phyloP scores from a whole-genome alignment of 2,329 filamentous ascomycete genomes.

The Fusarium keratoplasticum region DNA sequence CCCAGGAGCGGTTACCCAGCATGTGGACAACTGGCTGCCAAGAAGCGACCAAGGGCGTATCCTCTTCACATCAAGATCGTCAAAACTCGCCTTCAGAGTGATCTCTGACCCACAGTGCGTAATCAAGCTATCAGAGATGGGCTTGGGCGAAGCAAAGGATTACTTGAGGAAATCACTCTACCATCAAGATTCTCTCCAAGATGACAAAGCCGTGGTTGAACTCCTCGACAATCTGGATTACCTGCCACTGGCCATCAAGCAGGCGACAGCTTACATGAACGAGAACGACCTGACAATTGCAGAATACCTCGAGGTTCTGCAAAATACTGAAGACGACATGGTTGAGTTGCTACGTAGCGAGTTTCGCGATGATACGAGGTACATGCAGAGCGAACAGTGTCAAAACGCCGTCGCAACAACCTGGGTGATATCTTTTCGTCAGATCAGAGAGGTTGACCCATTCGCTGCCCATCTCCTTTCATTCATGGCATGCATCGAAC shows the following conservation, averaged over 20 bases:
- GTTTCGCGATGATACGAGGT: slow-evolving; percentile 48
- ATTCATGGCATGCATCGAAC: slow-evolving; percentile 56
- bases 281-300: slow-evolving; percentile 35
- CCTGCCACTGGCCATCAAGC: slow-evolving; percentile 52
- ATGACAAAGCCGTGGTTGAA: slow-evolving; percentile 32
- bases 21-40: slow-evolving; percentile 45
- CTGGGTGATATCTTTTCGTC: slow-evolving; percentile 55
- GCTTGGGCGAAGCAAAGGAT: slow-evolving; percentile 30
- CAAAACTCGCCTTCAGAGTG: slow-evolving; percentile 30
- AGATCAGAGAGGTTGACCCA: slow-evolving; percentile 46
- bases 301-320: slow-evolving; percentile 51
- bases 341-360: slow-evolving; percentile 31
- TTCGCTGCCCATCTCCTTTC: slow-evolving; percentile 52
- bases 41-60: slow-evolving; percentile 46
- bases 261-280: slow-evolving; percentile 56
- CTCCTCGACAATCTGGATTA: slow-evolving; percentile 40
- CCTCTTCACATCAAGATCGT: slow-evolving; percentile 54
- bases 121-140: slow-evolving; percentile 2
- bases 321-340: slow-evolving; percentile 46
- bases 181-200: background rate
- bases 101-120: background rate
- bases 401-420: slow-evolving; percentile 50
- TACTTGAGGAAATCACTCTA: slow-evolving; percentile 39
- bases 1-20: background rate
- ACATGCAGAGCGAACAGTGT: slow-evolving; percentile 47